Evolutionary conservation across 495 filamentous ascomycete genomes (phyloP).

Genomic region (Aspergillus carlsbadensis): DNA sequence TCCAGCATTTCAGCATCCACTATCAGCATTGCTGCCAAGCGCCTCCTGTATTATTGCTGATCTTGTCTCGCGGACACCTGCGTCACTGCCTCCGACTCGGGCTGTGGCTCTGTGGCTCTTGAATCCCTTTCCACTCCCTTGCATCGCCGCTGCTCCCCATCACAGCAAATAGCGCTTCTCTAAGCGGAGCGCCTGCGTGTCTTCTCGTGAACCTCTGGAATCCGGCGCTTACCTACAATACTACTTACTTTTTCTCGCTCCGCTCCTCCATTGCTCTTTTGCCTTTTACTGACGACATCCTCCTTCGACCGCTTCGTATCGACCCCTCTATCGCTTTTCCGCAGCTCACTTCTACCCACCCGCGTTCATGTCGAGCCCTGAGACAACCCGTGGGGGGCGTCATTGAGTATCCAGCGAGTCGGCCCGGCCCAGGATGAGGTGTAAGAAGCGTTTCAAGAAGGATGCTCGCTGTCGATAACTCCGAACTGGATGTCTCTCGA

Average conservation of each 20-base stretch:
- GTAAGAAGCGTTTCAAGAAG: constrained; percentile 51
- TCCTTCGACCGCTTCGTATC: constrained; percentile 10
- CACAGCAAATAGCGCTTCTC: constrained; percentile 20
- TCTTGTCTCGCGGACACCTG: constrained; percentile 34
- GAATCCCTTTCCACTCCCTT: constrained; percentile 34
- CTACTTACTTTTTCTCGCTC: constrained; percentile 10
- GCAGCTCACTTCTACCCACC: constrained; percentile 12
- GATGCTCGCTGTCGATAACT: constrained; percentile 46
- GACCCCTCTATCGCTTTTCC: constrained; percentile 13
- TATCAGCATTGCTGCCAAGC: constrained; percentile 31
- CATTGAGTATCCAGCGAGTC: constrained; percentile 21
- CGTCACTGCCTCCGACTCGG: constrained; percentile 29
- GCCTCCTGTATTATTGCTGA: constrained; percentile 22
- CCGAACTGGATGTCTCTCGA: constrained; percentile 29
- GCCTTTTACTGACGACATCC: constrained; percentile 6
- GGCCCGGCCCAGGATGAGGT: constrained; percentile 47
- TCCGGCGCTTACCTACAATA: constrained; percentile 16
- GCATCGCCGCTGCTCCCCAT: constrained; percentile 25
- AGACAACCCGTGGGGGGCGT: constrained; percentile 25
- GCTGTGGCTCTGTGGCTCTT: constrained; percentile 30
- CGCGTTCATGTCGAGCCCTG: constrained; percentile 29
- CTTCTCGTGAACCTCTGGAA: constrained; percentile 17
- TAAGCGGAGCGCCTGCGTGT: constrained; percentile 22
- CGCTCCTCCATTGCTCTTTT: constrained; percentile 30
- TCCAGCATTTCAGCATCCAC: constrained; percentile 9